phyloP scores from a whole-genome alignment of 805 yeast genomes.

The Monosporozyma siamensis region DNA sequence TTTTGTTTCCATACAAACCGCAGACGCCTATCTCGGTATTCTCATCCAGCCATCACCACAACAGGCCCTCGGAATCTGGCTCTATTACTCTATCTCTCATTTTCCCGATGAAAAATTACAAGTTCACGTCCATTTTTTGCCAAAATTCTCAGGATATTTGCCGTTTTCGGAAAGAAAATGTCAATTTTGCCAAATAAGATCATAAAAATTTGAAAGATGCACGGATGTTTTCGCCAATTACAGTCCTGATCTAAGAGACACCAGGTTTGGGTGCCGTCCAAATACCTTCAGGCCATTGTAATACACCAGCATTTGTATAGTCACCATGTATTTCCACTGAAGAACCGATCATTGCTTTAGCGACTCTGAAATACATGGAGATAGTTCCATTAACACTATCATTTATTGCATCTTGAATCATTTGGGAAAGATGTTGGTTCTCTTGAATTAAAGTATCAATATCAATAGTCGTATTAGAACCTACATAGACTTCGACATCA shows the following conservation, averaged over 20 bases:
- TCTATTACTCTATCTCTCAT: too few relatives aligned
- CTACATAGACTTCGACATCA: conserved; percentile 70
- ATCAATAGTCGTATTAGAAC: conserved; percentile 38
- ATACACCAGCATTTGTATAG: conserved; percentile 53
- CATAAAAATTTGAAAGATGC: neutral
- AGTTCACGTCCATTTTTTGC: neutral
- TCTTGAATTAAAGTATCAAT: conserved; percentile 29
- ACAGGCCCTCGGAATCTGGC: too few relatives aligned
- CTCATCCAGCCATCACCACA: neutral
- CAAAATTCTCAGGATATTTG: neutral
- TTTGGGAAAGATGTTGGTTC: conserved; percentile 23
- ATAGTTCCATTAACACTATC: conserved; percentile 18
- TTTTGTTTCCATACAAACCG: neutral
- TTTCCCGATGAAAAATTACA: neutral
- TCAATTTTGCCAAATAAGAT: neutral
- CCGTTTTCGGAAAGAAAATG: neutral
- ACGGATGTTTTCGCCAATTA: neutral
- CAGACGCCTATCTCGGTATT: neutral
- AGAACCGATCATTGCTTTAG: conserved; percentile 36
- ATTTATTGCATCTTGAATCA: conserved; percentile 29
- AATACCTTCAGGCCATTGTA: conserved; percentile 52
- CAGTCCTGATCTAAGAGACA: conserved; percentile 30
- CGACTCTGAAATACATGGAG: conserved; percentile 46
- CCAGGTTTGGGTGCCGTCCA: conserved; percentile 46
- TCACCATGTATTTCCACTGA: conserved; percentile 42